Evolutionary conservation across 202 grass and related monocot genomes (phyloP).

Genomic region (Setaria italica): DNA sequence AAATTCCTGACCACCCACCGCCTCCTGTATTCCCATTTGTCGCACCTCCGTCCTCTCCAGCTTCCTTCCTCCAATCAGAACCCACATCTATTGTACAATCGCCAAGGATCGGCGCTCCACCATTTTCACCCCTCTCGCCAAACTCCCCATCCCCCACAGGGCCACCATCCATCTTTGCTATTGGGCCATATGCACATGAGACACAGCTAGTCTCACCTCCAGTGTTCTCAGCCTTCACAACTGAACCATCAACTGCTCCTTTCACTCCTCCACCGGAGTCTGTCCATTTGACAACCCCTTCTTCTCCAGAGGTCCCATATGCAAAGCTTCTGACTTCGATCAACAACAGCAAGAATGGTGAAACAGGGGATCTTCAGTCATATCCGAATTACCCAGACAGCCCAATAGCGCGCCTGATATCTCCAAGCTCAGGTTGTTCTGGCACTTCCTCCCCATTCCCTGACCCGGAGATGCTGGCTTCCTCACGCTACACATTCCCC

Average conservation of each 20-base stretch:
- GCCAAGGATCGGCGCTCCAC: slow-evolving; percentile 54
- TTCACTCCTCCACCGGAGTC: slow-evolving; percentile 90
- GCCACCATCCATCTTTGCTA: slow-evolving; percentile 79
- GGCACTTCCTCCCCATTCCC: slow-evolving; percentile 75
- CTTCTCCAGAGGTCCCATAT: slow-evolving; percentile 93
- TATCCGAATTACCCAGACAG: slow-evolving; percentile 85
- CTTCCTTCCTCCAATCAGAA: slow-evolving; percentile 86
- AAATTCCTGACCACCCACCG: slow-evolving; percentile 69
- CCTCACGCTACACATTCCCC: slow-evolving; percentile 37
- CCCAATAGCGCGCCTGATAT: slow-evolving; percentile 78
- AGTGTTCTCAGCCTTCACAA: slow-evolving; percentile 84
- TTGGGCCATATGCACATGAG: slow-evolving; percentile 92
- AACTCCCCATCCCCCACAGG: slow-evolving; percentile 69
- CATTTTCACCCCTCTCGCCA: slow-evolving; percentile 61
- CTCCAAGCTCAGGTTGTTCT: slow-evolving; percentile 81
- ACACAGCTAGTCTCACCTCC: slow-evolving; percentile 93
- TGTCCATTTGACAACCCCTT: slow-evolving; percentile 83
- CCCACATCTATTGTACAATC: slow-evolving; percentile 74
- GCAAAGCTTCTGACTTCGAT: slow-evolving; percentile 83
- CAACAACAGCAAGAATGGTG: slow-evolving; percentile 59
- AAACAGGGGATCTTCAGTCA: slow-evolving; percentile 56
- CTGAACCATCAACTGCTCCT: slow-evolving; percentile 94
- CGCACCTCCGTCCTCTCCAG: slow-evolving; percentile 87
- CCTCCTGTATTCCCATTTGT: slow-evolving; percentile 65
- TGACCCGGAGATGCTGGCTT: slow-evolving; percentile 55